A percentile compares a stretch with the other conserved stretches of the same genome.
phyloP scores from a whole-genome alignment of 306 rosid species.

The Sechiopsis laciniata region DNA sequence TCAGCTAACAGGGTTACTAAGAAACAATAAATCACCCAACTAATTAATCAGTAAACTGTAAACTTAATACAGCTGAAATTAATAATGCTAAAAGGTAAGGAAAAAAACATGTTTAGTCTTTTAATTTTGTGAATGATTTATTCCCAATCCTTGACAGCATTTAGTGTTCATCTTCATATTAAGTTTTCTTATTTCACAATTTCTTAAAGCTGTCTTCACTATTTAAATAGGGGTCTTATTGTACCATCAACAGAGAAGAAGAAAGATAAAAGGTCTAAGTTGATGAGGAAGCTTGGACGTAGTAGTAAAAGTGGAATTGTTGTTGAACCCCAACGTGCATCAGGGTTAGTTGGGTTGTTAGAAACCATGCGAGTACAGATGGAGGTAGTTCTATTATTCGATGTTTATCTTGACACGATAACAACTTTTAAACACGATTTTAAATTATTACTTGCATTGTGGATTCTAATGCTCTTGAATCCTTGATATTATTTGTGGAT shows the following conservation, averaged over 20 bases:
- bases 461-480: neutral
- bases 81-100: constrained; percentile 2
- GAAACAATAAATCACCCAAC: neutral
- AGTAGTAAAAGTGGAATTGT: constrained; percentile 70
- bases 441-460: neutral
- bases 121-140: neutral
- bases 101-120: neutral
- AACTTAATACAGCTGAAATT: neutral
- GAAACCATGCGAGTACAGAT: constrained; percentile 96
- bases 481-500: neutral
- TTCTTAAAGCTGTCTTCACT: constrained; percentile 19
- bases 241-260: constrained; percentile 90
- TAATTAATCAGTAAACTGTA: neutral
- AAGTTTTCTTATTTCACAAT: neutral
- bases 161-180: constrained; percentile 6
- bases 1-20: neutral
- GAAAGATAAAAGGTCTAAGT: constrained; percentile 74
- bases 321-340: constrained; percentile 65
- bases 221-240: constrained; percentile 77
- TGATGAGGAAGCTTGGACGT: constrained; percentile 94
- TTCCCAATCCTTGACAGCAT: constrained; percentile 2
- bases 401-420: neutral
- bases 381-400: constrained; percentile 57
- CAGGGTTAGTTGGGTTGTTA: constrained; percentile 85
- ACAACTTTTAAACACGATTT: constrained; percentile 3